Evolutionary conservation across 2,329 filamentous ascomycete species (phyloP).

Genomic region (Cercospora sp.): DNA sequence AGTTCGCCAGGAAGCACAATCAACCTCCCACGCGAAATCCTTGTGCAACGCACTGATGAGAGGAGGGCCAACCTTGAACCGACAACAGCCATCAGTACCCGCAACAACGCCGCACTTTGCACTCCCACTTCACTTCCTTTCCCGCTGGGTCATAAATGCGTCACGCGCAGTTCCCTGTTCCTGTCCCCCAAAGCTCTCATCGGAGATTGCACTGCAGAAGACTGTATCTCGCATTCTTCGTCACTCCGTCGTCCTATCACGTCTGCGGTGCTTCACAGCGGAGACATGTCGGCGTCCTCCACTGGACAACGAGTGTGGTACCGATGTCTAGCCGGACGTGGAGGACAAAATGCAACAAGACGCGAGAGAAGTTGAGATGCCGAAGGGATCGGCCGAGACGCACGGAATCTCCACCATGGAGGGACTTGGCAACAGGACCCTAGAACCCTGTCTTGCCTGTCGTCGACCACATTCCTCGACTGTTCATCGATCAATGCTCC

Average conservation of each 20-base stretch:
- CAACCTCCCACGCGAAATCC: conserved; percentile 5
- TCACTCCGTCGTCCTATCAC: background rate
- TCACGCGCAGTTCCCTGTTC: background rate
- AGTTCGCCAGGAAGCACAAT: background rate
- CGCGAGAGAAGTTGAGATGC: background rate
- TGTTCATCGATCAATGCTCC: background rate
- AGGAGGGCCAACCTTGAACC: background rate
- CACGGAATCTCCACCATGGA: background rate
- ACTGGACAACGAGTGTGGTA: background rate
- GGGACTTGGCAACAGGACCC: background rate
- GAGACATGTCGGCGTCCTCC: conserved; percentile 5
- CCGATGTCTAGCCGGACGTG: background rate
- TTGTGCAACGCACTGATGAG: background rate
- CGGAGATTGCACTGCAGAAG: background rate
- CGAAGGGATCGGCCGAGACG: background rate
- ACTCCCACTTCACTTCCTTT: background rate
- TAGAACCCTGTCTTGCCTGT: background rate
- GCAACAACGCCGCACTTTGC: background rate
- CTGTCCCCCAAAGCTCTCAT: background rate
- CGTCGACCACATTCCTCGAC: background rate
- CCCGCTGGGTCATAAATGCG: background rate
- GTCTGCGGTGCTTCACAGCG: background rate
- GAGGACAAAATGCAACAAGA: background rate
- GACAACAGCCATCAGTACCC: conserved; percentile 8
- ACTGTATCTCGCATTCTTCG: background rate